phyloP scores from a whole-genome alignment of 345 rosid genomes.

The Mercurialis annua region DNA sequence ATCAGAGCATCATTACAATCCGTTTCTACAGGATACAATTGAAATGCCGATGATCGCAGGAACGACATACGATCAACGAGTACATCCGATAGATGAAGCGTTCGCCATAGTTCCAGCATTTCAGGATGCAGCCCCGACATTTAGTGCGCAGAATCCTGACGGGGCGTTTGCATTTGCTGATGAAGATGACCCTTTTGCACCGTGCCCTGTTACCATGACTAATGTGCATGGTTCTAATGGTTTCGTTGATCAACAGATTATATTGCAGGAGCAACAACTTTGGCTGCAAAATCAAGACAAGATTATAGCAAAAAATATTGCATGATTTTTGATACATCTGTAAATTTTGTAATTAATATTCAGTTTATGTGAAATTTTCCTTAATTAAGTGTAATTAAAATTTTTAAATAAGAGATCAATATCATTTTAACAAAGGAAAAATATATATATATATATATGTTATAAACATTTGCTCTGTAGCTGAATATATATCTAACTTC shows the following conservation, averaged over 20 bases:
- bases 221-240: slow-evolving; percentile 6
- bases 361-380: neutral
- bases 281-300: slow-evolving; percentile 75
- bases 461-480: no score
- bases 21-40: slow-evolving; percentile 34
- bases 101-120: slow-evolving; percentile 50
- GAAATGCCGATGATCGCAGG: neutral
- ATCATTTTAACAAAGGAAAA: no score
- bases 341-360: neutral
- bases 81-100: slow-evolving; percentile 11
- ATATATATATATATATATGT: no score
- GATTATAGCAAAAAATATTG: slow-evolving; percentile 57
- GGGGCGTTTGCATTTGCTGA: neutral
- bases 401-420: no score
- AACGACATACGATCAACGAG: neutral
- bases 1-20: slow-evolving; percentile 23
- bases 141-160: slow-evolving; percentile 20
- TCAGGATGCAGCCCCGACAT: slow-evolving; percentile 40
- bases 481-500: no score
- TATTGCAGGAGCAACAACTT: slow-evolving; percentile 52
- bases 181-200: slow-evolving; percentile 50
- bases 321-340: slow-evolving; percentile 21
- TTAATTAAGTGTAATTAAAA: no score
- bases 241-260: slow-evolving; percentile 31
- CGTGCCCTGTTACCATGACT: slow-evolving; percentile 16